Evolutionary conservation across 345 rosid species (phyloP), one percentile per base, ranked within the genome.

Genomic region (Salix viminalis): DNA sequence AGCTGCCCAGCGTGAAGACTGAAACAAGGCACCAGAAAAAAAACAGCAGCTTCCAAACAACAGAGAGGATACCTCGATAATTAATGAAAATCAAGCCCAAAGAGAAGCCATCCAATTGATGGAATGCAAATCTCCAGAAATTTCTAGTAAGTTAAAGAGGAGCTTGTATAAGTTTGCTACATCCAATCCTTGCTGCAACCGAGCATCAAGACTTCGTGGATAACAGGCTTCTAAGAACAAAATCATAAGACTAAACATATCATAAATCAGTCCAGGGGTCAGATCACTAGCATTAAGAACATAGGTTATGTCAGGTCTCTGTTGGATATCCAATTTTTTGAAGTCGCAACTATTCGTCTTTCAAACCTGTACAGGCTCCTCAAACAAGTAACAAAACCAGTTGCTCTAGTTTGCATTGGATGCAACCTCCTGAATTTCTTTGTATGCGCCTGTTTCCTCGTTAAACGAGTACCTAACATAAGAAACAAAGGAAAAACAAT

Each of bases 381-480:
- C 34, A 56, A 37, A 67, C n/a, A 39, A 44, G 34, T 28, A 18
- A 36, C 24, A 24, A 18, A 42, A 48, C 1, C 41, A 21, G 2
- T 4, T 13, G 3, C 65, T 23, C 82, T 70, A 83, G 74, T 69
- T 83, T 21, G 46, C 80, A 50, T 21, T 61, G 32, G 87, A 58
- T 12, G 73, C 77, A 34, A 13, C 84, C 13, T 73, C 86, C 8
- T 67, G 75, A 42, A 89, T 79, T 74, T 87, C 89, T 19, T 85
- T 85, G 15, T 89, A 91, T 1, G 74, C 42, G 39, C 90, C 90
- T 4, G 86, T 89, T 72, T 80, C 87, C 83, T 88, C 90, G 1
- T 88, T 89, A 75, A 62, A 91, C 4, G 88, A 86, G 75, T 88
- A 91, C 91, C 95, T 91, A 65, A 4, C 39, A 65, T 1, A 12